phyloP scores from a whole-genome alignment of 2,329 filamentous ascomycete genomes.

The Dactylellina cionopaga region DNA sequence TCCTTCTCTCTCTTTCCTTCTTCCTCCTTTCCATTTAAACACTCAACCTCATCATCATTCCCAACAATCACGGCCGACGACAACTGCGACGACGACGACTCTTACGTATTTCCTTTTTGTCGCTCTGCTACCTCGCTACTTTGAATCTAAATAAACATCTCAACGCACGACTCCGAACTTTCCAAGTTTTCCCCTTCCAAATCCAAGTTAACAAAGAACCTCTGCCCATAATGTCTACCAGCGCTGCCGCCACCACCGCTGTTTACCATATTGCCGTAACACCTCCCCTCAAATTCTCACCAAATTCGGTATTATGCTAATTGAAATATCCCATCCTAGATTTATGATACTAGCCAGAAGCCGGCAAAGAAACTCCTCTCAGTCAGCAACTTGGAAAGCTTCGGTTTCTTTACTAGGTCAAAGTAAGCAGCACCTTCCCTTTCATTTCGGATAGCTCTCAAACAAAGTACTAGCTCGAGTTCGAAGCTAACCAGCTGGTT shows the following conservation, averaged over 20 bases:
- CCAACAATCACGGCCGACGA: background rate
- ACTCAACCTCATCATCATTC: background rate
- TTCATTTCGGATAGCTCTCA: background rate
- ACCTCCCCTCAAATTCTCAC: background rate
- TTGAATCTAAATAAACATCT: no score
- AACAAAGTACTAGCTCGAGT: background rate
- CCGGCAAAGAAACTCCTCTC: slow-evolving; percentile 32
- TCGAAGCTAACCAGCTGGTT: no score
- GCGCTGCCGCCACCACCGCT: slow-evolving; percentile 33
- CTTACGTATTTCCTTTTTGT: slow-evolving; percentile 7
- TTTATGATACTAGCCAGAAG: slow-evolving; percentile 30
- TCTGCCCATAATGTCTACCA: slow-evolving; percentile 7
- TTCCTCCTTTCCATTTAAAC: background rate
- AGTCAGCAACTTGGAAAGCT: slow-evolving; percentile 41
- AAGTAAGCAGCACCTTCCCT: slow-evolving; percentile 18
- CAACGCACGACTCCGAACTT: background rate
- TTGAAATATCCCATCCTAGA: background rate
- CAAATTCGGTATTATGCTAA: background rate
- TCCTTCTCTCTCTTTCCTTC: slow-evolving; percentile 10
- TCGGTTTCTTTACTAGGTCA: slow-evolving; percentile 34
- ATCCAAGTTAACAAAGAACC: background rate
- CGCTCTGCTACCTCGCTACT: no score
- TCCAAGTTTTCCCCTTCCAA: background rate
- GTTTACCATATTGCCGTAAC: slow-evolving; percentile 48
- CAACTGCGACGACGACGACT: background rate